These are phyloP conservation scores for Exophiala oligosperma DNA, from an alignment of 2,329 filamentous ascomycete species.

Conservation along the genomic window DNA sequence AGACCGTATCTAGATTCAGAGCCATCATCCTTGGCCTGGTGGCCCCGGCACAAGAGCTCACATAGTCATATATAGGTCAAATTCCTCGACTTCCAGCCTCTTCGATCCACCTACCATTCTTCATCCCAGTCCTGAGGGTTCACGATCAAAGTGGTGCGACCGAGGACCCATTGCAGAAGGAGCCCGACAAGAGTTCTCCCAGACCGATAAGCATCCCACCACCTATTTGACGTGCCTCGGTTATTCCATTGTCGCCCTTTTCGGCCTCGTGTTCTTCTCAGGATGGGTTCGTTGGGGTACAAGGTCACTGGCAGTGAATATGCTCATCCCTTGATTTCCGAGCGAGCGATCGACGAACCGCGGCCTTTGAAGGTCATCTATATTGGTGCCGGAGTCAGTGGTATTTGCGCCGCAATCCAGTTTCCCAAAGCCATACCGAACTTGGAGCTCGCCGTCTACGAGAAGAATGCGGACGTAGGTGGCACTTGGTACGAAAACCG, in stretches of 20 bases:
- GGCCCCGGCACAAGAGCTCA: too few relatives aligned
- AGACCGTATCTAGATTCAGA: too few relatives aligned
- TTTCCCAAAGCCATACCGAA: constrained; percentile 22
- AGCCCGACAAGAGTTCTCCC: too few relatives aligned
- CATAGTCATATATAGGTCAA: too few relatives aligned
- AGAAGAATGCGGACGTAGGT: constrained; percentile 35
- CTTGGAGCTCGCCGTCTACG: constrained; percentile 29
- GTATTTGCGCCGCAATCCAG: constrained; percentile 28
- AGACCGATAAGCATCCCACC: too few relatives aligned
- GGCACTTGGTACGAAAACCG: constrained; percentile 34
- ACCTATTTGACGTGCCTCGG: too few relatives aligned
- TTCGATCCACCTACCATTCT: too few relatives aligned
- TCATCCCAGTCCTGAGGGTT: too few relatives aligned
- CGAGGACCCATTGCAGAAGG: too few relatives aligned
- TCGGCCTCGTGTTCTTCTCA: neutral
- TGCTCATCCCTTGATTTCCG: constrained; percentile 25
- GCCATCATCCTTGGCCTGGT: too few relatives aligned
- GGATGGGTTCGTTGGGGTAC: constrained; percentile 22
- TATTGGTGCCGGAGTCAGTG: constrained; percentile 41
- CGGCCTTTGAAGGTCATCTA: constrained; percentile 30
- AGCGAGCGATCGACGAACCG: constrained; percentile 24
- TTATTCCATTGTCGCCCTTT: neutral
- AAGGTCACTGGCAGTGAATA: constrained; percentile 15
- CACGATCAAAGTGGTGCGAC: too few relatives aligned
- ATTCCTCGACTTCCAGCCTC: too few relatives aligned